Base-by-base conservation (phyloP, 805 yeast genomes). In the Zygosaccharomyces siamensis region DNA sequence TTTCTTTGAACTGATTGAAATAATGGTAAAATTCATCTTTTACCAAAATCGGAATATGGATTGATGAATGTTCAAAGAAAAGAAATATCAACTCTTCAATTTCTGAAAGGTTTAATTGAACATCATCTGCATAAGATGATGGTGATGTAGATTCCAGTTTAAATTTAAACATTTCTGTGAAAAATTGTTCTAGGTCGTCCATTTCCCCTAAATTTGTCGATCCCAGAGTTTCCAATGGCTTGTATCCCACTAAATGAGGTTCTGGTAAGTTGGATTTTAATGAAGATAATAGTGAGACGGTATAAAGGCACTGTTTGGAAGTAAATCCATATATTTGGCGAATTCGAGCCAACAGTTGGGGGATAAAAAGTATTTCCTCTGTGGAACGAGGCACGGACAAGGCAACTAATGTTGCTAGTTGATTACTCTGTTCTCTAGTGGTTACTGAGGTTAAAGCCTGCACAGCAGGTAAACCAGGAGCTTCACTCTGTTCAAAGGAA, bases 21-120 rank as follows among this genome's bases (percentile, higher is more conserved):
- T 80, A 79, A 20, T 71, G 69, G 61, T 84, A 71, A 58, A 89
- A 89, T n/a, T 80, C 75, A 38, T 78, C 78, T 53, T 80, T 80
- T 62, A 86, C 87, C 46, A 89, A 60, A 12, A 87, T 72, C 0
- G 96, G 95, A 20, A 83, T 71, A 4, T 80, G 67, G 23, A 77
- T 73, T 26, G 86, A 83, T 95, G 96, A 89, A 49, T 84, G 83
- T 52, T 80, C 81, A 67, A 88, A 89, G 61, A 78, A 89, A 3
- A 80, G 62, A 0, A 84, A 75, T 16, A 86, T 75, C 27, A 86
- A 73, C 23, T 81, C 80, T 64, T 89, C 96, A 48, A 87, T 58
- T 35, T 66, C 65, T 8, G 33, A 31, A 31, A 61, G 49, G 2
- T 46, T 39, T 35, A 64, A 43, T 16, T 41, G 23, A 16, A 47